Base-by-base conservation (phyloP, 352 stramenopile species). In the Phytophthora idaei region DNA sequence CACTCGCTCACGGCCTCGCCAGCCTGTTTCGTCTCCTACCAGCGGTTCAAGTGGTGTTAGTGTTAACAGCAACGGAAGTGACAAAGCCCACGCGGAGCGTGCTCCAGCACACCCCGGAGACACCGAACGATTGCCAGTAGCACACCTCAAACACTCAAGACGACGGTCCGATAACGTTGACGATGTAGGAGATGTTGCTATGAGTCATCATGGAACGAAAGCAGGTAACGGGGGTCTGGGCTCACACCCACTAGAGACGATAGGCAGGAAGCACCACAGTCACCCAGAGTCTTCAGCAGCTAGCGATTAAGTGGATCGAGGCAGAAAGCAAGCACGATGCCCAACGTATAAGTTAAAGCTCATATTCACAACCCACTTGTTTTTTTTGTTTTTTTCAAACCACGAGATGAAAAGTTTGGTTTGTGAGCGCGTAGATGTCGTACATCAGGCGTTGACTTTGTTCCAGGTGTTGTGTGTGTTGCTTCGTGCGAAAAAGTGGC, bases 31-130 rank as follows among this genome's bases (percentile, higher is more conserved):
- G 5, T 71, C 67, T 46, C 52, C 64, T 46, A 51, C 59, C 50
- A 34, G 42, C 58, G 34, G 28, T 29, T 69, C 65, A 52, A 45
- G 60, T 60, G 51, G 27, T 44, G 61, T 15, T 11, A 64, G 36
- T 41, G 29, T 51, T 51, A 73, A 69, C 44, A 65, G 64, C 21
- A 80, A 68, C 34, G 71, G 67, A 41, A 71, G 52, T 11, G 75
- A 89, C 36, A 89, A 88, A 42, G 52, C 67, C 1, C 80, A 89
- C 36, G 77, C 62, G 1, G 77, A 86, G 47, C 60, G 80, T 27
- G 77, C 77, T 31, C 75, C 77, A 39, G 80, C 51, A 3, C 75
- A 89, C 63, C 70, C 80, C 14, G 78, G 64, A 47, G 68, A 84
- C 34, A 74, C 56, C 15, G 79, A 88, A 36, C 76, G 69, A 59